These are phyloP conservation scores for Pulveroboletus sp. DNA, from an alignment of 1,284 basidiomycete genomes.

Conservation along the genomic window DNA sequence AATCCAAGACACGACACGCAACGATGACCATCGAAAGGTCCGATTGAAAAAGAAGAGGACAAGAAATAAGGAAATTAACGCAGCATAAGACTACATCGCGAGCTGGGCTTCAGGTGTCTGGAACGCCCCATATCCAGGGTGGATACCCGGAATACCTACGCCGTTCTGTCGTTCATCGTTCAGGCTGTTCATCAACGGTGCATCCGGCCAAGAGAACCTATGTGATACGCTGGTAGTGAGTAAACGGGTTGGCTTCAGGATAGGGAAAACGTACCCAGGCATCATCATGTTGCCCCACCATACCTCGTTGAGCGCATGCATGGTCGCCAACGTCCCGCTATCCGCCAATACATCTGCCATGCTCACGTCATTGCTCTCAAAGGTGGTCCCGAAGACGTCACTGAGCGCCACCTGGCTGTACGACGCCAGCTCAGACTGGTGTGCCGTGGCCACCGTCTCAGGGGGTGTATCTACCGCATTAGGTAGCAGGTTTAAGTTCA, in stretches of 20 bases:
- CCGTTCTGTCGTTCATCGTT: constrained; percentile 15
- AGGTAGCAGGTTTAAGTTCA: constrained; percentile 8
- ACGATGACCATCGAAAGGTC: too few relatives aligned
- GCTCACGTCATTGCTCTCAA: constrained; percentile 41
- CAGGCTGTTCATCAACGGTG: constrained; percentile 28
- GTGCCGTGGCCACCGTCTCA: constrained; percentile 30
- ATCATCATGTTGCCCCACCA: constrained; percentile 82
- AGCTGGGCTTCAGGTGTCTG: constrained; percentile 25
- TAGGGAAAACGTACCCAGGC: constrained; percentile 56
- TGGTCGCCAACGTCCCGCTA: constrained; percentile 66
- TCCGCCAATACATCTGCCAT: constrained; percentile 44
- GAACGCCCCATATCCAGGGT: constrained; percentile 26
- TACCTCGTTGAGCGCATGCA: constrained; percentile 67
- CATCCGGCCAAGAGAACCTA: constrained; percentile 38
- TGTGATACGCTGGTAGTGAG: background rate
- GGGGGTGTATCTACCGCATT: background rate
- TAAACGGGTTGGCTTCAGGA: background rate
- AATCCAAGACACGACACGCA: too few relatives aligned
- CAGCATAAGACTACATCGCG: constrained; percentile 30
- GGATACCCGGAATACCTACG: constrained; percentile 23
- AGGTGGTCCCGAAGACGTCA: background rate
- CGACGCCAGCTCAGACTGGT: constrained; percentile 46
- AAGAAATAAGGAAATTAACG: too few relatives aligned
- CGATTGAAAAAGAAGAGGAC: too few relatives aligned
- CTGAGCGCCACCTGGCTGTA: constrained; percentile 30